These are phyloP conservation scores for Hura crepitans DNA, from an alignment of 441 rosid species.

Conservation along the genomic window DNA sequence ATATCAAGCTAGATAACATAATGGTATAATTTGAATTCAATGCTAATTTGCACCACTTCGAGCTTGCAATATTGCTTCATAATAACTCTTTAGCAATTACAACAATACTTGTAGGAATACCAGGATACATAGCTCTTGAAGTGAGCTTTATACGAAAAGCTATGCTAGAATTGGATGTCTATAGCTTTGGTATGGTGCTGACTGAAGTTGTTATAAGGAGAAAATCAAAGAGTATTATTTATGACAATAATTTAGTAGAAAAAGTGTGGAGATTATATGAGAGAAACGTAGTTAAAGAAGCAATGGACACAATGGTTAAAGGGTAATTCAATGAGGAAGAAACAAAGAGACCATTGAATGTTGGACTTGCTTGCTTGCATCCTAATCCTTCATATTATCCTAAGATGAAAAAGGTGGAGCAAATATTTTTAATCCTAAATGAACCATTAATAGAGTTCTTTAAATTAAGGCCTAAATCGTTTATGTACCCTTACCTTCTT, in stretches of 20 bases:
- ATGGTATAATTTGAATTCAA: conserved; percentile 17
- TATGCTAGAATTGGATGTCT: conserved; percentile 31
- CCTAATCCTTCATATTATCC: conserved; percentile 29
- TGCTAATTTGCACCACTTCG: conserved; percentile 36
- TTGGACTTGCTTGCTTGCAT: conserved; percentile 36
- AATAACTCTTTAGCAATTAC: conserved; percentile 25
- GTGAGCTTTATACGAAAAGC: conserved; percentile 26
- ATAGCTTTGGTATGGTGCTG: conserved; percentile 37
- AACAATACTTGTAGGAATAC: conserved; percentile 39
- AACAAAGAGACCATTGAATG: conserved; percentile 28
- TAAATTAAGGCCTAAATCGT: conserved; percentile 24
- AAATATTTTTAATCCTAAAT: conserved; percentile 29
- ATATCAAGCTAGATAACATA: conserved; percentile 31
- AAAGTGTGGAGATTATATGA: conserved; percentile 31
- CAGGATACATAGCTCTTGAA: conserved; percentile 35
- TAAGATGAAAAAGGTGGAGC: conserved; percentile 32
- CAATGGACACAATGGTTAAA: conserved; percentile 29
- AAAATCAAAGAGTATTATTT: conserved; percentile 28
- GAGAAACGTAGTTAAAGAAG: conserved; percentile 15
- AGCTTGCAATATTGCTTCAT: conserved; percentile 35
- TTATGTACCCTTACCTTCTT: conserved; percentile 25
- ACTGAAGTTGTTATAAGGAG: conserved; percentile 36
- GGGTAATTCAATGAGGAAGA: conserved; percentile 29
- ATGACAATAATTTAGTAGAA: conserved; percentile 37
- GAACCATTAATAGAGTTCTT: conserved; percentile 35